A percentile compares a stretch with the other conserved stretches of the same genome.
Conservation (phyloP, 805 yeast genomes). For the Saturnispora diversa region DNA sequence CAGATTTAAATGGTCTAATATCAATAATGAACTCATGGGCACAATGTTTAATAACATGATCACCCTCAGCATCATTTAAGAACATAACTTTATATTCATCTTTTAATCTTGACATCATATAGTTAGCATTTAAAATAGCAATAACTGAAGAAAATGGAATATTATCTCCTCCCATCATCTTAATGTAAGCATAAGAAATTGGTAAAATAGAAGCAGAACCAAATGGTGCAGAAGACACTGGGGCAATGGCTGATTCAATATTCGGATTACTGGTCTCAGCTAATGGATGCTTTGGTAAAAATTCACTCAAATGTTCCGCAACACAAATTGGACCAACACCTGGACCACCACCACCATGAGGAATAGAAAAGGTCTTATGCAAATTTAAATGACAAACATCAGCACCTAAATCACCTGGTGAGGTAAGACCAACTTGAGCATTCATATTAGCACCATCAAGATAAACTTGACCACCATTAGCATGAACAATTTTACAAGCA, state of each 20-base stretch:
- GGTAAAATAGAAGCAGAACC: slow-evolving; percentile 93
- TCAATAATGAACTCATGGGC: slow-evolving; percentile 97
- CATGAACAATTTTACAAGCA: slow-evolving; percentile 81
- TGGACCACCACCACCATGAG: slow-evolving; percentile 99
- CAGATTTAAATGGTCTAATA: slow-evolving; percentile 69
- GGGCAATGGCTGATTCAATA: slow-evolving; percentile 46
- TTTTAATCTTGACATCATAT: slow-evolving; percentile 76
- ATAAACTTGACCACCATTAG: slow-evolving; percentile 89
- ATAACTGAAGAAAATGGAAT: slow-evolving; percentile 80
- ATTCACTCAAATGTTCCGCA: slow-evolving; percentile 66
- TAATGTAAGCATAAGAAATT: slow-evolving; percentile 90
- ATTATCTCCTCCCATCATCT: slow-evolving; percentile 82
- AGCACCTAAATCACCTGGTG: slow-evolving; percentile 96
- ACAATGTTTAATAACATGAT: slow-evolving; percentile 53
- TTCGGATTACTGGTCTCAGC: slow-evolving; percentile 40
- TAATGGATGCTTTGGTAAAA: slow-evolving; percentile 72
- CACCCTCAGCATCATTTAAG: slow-evolving; percentile 36
- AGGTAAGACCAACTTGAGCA: slow-evolving; percentile 95
- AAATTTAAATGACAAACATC: slow-evolving; percentile 96
- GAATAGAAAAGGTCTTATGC: slow-evolving; percentile 95
- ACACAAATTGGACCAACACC: slow-evolving; percentile 99
- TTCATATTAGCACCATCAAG: slow-evolving; percentile 99
- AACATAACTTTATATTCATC: slow-evolving; percentile 71
- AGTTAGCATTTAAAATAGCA: slow-evolving; percentile 93
- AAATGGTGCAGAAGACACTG: slow-evolving; percentile 90